Evolutionary conservation across 2,329 filamentous ascomycete genomes (phyloP).

Genomic region (Zalaria obscura): DNA sequence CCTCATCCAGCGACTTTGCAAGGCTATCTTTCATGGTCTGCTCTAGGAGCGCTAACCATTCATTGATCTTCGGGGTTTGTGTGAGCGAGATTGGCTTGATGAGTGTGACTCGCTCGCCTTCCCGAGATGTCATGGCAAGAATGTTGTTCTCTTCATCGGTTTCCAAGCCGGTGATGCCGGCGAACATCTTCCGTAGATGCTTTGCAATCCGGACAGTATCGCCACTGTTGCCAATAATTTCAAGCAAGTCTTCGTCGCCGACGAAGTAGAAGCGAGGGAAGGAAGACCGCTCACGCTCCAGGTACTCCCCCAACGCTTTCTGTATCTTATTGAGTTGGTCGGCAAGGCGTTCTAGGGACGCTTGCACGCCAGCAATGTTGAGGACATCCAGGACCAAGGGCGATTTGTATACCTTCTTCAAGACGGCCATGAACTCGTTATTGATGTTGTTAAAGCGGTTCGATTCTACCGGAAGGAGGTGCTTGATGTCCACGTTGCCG

Average conservation of each 20-base stretch:
- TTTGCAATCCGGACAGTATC: slow-evolving; percentile 93
- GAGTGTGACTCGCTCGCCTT: slow-evolving; percentile 75
- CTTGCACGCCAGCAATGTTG: slow-evolving; percentile 89
- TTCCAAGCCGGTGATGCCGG: slow-evolving; percentile 75
- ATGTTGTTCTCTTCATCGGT: slow-evolving; percentile 88
- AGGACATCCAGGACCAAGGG: slow-evolving; percentile 92
- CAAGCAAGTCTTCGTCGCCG: slow-evolving; percentile 90
- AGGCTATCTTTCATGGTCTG: slow-evolving; percentile 87
- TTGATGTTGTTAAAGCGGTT: slow-evolving; percentile 98
- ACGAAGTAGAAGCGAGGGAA: slow-evolving; percentile 99
- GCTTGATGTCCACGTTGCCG: slow-evolving; percentile 97
- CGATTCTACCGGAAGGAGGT: slow-evolving; percentile 89
- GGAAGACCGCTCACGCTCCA: slow-evolving; percentile 92
- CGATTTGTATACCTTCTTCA: slow-evolving; percentile 98
- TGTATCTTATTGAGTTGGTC: slow-evolving; percentile 98
- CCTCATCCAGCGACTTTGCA: slow-evolving; percentile 78
- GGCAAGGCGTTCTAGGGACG: slow-evolving; percentile 87
- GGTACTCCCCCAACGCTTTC: slow-evolving; percentile 93
- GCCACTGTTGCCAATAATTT: slow-evolving; percentile 99
- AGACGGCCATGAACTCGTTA: slow-evolving; percentile 94
- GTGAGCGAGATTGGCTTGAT: slow-evolving; percentile 85
- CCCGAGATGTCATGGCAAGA: slow-evolving; percentile 85
- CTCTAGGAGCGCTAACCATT: slow-evolving; percentile 92
- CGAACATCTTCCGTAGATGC: slow-evolving; percentile 99
- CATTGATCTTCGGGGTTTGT: slow-evolving; percentile 94